Conservation (phyloP, 768 basidiomycete genomes). For the Macrolepiota fuliginosa region DNA sequence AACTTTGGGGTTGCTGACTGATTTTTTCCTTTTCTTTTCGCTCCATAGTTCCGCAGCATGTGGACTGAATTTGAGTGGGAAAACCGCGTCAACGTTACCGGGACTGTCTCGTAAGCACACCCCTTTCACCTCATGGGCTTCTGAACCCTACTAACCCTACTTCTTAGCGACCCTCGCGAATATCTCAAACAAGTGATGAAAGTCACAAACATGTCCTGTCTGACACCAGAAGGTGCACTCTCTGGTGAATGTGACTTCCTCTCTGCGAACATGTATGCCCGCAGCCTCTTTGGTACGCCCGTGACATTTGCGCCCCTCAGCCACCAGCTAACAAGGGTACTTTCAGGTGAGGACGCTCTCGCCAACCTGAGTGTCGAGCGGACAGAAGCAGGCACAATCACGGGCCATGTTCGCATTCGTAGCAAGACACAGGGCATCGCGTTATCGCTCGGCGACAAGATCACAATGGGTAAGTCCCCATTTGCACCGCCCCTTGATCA, state of each 20-base stretch:
- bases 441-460: constrained; percentile 87
- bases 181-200: constrained; percentile 96
- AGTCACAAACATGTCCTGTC: constrained; percentile 95
- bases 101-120: constrained; percentile 67
- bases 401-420: constrained; percentile 93
- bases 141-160: background rate
- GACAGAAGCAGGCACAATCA: constrained; percentile 75
- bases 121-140: background rate
- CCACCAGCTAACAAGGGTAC: background rate
- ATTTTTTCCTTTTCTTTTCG: background rate
- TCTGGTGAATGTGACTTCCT: constrained; percentile 97
- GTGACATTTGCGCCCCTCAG: background rate
- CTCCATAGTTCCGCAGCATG: constrained; percentile 87
- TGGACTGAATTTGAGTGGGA: constrained; percentile 99
- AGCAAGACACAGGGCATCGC: constrained; percentile 99
- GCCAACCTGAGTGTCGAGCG: constrained; percentile 94
- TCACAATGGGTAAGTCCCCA: constrained; percentile 54
- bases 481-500: background rate
- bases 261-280: constrained; percentile 94
- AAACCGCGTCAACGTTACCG: constrained; percentile 95
- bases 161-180: constrained; percentile 71
- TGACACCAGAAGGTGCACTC: constrained; percentile 93
- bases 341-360: constrained; percentile 89
- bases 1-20: background rate
- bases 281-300: constrained; percentile 83